Base-by-base conservation (phyloP, 148 eudicot genomes). In the Chenopodium quinoa region DNA sequence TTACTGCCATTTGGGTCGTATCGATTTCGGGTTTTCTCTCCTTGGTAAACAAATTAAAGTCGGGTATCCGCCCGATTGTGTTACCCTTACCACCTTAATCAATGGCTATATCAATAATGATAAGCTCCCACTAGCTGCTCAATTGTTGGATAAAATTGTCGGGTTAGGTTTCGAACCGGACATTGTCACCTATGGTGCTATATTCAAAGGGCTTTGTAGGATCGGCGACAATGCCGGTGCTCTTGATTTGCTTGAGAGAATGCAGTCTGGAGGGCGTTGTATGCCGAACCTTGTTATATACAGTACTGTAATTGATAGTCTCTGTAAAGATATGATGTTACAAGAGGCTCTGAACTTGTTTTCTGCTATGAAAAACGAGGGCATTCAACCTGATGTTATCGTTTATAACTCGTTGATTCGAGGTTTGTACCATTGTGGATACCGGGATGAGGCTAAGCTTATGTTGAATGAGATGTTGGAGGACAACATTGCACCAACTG, bases 1-100 rank as follows among this genome's bases (percentile, higher is more conserved):
- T 56, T 81, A 62, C 29, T 80, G 83, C 13, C 83, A 81, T 14
- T 65, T 46, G 44, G 76, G 84, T 13, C 78, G 72, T 5, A 78
- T 78, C 31, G 74, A 64, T 64, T 78, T 72, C 0, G 85, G 44
- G 0, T 72, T 78, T 62, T 71, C 75, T 62, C 68, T 82, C 2
- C 4, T 82, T 1, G 84, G 47, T 0, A 76, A 68, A 23, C 4
- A 9, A 0, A 44, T 76, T 37, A 82, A 82, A 60, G 71, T 82
- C 19, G 84, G 84, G 4, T 70, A 34, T 58, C 46, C 80, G 2
- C 22, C 22, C 9, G 31, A 70, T 44, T 10, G 0, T 54, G n/a
- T 68, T 23, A 54, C 17, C 7, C 70, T 76, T 8, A 82, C 4
- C 23, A 82, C 76, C 46, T 71, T 82, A 44, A 68, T 76, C 19